Evolutionary conservation across 176 grass and related monocot genomes (phyloP).

Genomic region (Poa annua): DNA sequence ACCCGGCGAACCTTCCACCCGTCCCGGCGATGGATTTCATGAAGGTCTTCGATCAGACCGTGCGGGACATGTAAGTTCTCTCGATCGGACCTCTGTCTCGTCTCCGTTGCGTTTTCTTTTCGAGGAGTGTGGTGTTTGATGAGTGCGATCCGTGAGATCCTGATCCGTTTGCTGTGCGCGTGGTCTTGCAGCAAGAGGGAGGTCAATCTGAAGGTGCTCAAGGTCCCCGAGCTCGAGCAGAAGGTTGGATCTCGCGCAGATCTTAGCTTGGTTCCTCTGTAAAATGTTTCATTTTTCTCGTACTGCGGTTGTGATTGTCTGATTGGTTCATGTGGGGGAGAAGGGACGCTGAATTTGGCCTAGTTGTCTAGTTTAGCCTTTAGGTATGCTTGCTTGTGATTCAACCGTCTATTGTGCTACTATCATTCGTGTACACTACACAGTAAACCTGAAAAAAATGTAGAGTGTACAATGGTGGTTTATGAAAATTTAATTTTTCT

Average conservation of each 20-base stretch:
- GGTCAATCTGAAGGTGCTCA: slow-evolving; percentile 99
- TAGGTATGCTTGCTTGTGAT: slow-evolving; percentile 13
- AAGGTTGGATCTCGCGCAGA: slow-evolving; percentile 74
- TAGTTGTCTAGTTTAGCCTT: not conserved
- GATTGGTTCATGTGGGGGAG: slow-evolving; percentile 25
- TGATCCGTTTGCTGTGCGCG: slow-evolving; percentile 21
- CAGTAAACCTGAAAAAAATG: not conserved
- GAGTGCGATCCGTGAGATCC: slow-evolving; percentile 37
- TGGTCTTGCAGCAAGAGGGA: slow-evolving; percentile 83
- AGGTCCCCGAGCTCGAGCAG: slow-evolving; percentile 98
- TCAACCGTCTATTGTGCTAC: slow-evolving; percentile 1
- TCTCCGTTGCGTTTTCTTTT: not conserved
- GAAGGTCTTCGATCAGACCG: slow-evolving; percentile 97
- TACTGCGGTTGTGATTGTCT: not conserved
- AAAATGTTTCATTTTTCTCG: not conserved
- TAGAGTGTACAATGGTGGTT: not conserved
- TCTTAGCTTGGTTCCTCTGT: slow-evolving; percentile 33
- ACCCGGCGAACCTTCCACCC: not conserved
- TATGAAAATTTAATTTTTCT: not conserved
- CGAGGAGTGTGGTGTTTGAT: not conserved
- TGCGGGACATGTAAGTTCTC: slow-evolving; percentile 91
- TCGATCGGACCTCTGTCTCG: slow-evolving; percentile 12
- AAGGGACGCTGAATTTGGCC: not conserved
- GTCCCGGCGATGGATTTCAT: slow-evolving; percentile 81
- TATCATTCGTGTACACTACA: not conserved